Evolutionary conservation across 2,329 filamentous ascomycete genomes (phyloP), one percentile per base, ranked within the genome.

Genomic region (Arthrobotrys conoides): DNA sequence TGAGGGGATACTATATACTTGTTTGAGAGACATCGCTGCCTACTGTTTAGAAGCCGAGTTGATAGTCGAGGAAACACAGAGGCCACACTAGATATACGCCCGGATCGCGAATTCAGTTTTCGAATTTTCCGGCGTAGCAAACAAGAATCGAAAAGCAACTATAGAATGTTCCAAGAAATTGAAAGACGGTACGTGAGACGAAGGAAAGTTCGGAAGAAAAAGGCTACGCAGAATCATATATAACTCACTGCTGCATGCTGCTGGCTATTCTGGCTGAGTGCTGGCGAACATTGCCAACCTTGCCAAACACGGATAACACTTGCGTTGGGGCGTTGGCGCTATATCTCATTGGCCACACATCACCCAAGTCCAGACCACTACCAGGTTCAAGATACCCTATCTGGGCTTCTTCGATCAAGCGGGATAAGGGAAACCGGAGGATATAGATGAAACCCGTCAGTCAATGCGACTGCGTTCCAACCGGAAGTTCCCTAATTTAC

Each of bases 21-120:
- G 88, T 85, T 90, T 90, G 82, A 90, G 84, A 81, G 88, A 89
- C 88, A 90, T 90, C 82, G 80, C 18, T 48, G 24, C 1, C 24
- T 51, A 14, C 5, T 10, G 8, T 36, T 24, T 27, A 51, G 10
- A 65, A 5, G 2, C 14, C 10, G 14, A 46, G 61, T 48, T 10
- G 1, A 49, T 24, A 30, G 14, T n/a, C n/a, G n/a, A n/a, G 41
- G 41, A 38, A 8, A 8, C 27, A 49, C 41, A 38, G 27, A n/a
- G n/a, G n/a, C n/a, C n/a, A 18, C 6, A 12, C 27, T 3, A 33
- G 5, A 55, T 55, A 33, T 33, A 16, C 10, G 5, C 22, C 14
- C 5, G 20, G 12, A 27, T 5, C 22, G 16, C 22, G 27, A 55
- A 33, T 55, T 14, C 8, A 18, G 14, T 18, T 33, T 30, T 20